Conservation (phyloP, 768 basidiomycete species). For the Hygrocybe punicea region DNA sequence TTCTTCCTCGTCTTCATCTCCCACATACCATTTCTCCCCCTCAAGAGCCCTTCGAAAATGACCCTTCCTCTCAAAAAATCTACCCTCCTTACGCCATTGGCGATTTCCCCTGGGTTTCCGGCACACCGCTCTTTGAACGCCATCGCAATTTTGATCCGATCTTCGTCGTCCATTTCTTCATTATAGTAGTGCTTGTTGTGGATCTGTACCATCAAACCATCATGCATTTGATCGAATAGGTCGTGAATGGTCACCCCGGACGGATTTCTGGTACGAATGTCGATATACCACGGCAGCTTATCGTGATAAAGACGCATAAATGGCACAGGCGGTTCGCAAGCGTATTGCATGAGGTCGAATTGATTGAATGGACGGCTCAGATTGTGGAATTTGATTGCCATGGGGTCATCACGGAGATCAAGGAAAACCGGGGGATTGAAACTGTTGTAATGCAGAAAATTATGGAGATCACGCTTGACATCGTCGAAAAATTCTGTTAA, state of each 20-base stretch:
- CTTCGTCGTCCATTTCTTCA: slow-evolving; percentile 39
- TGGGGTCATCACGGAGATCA: slow-evolving; percentile 7
- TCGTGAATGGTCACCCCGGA: slow-evolving; percentile 45
- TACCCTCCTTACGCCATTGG: slow-evolving; percentile 41
- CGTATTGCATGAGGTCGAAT: slow-evolving; percentile 40
- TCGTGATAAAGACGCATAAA: slow-evolving; percentile 46
- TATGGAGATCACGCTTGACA: slow-evolving; percentile 3
- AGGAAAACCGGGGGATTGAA: slow-evolving; percentile 3
- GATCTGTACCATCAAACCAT: slow-evolving; percentile 36
- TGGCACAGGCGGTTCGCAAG: slow-evolving; percentile 40
- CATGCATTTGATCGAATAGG: slow-evolving; percentile 39
- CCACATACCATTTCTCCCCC: slow-evolving; percentile 43
- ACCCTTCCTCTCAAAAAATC: slow-evolving; percentile 44
- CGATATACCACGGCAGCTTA: slow-evolving; percentile 50
- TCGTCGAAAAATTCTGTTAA: slow-evolving; percentile 5
- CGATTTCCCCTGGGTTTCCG: slow-evolving; percentile 24
- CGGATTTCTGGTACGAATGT: slow-evolving; percentile 35
- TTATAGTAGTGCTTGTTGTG: slow-evolving; percentile 43
- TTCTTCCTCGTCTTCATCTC: slow-evolving; percentile 29
- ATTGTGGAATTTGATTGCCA: slow-evolving; percentile 7
- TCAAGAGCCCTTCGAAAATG: slow-evolving; percentile 36
- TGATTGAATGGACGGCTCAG: background rate
- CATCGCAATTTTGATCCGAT: slow-evolving; percentile 34
- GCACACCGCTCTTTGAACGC: slow-evolving; percentile 41
- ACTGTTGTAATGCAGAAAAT: slow-evolving; percentile 3